A percentile compares a stretch with the other conserved stretches of the same genome.
Conservation (phyloP, 495 filamentous ascomycete genomes). For the Xylaria palmicola region DNA sequence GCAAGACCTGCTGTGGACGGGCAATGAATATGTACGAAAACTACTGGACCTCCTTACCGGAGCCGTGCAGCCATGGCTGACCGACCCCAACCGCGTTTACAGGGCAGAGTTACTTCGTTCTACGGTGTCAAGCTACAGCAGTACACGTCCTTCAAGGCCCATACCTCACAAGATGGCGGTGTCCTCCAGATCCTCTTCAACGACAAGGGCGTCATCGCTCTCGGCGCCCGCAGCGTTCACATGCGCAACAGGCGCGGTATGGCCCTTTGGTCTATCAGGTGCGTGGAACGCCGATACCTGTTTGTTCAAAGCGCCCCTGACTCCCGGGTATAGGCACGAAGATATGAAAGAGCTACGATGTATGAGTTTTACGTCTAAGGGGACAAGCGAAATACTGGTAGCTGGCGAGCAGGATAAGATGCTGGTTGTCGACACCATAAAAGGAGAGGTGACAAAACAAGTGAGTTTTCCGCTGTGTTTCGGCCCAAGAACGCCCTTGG, state of each 20-base stretch:
- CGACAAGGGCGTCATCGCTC: conserved; percentile 79
- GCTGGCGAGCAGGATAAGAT: conserved; percentile 84
- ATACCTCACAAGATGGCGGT: conserved; percentile 63
- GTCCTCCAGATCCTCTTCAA: conserved; percentile 82
- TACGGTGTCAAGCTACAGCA: conserved; percentile 74
- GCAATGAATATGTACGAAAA: conserved; percentile 76
- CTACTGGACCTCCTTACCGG: background rate
- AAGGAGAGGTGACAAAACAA: conserved; percentile 73
- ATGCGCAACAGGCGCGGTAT: conserved; percentile 78
- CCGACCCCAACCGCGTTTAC: background rate
- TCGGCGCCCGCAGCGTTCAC: conserved; percentile 77
- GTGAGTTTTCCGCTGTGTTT: conserved; percentile 35
- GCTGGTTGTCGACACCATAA: conserved; percentile 87
- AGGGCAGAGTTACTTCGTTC: conserved; percentile 86
- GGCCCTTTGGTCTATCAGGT: conserved; percentile 81
- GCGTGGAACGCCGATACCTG: conserved; percentile 23
- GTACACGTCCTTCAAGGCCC: conserved; percentile 69
- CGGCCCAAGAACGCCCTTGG: background rate
- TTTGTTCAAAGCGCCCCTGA: background rate
- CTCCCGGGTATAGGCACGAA: conserved; percentile 50
- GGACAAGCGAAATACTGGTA: conserved; percentile 75
- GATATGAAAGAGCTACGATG: conserved; percentile 82
- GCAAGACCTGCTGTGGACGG: conserved; percentile 88
- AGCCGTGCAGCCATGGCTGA: background rate
- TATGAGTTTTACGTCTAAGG: conserved; percentile 91